Evolutionary conservation across 2,329 filamentous ascomycete species (phyloP), one percentile per base, ranked within the genome.

Genomic region (Chaetomiaceae sp.): DNA sequence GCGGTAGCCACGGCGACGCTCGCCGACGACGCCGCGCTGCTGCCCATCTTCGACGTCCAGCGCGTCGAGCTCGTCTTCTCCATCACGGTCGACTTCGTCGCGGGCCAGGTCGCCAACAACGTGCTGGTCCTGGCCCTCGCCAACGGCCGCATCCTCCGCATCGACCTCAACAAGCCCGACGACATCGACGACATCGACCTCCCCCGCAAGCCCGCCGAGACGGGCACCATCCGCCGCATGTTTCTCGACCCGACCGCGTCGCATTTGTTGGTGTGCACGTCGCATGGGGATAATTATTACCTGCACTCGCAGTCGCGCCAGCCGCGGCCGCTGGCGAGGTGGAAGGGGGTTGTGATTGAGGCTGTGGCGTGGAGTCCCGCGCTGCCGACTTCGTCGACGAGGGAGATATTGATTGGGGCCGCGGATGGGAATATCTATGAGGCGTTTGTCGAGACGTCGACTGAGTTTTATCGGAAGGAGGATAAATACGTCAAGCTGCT

Each of bases 141-240:
- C 5, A 96, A 92, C 54, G 90, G 91, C 47, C 87, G 92, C 63
- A 94, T 99, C 59, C 76, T 99, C 55, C 84, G 94, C 56, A 99
- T 99, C 69, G 94, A 97, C 69, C 76, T 97, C 47, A 91, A 96
- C 70, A 89, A 87, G 65, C 88, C 94, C 6, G 89, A 91, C 66
- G 94, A 99, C 70, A 96, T 99, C 65, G 94, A 99, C 73, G 89
- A 99, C 72, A 96, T 99, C 69, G 94, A 99, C 70, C 83, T 99
- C 7, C 94, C 94, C 34, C 96, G 95, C 75, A 94, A 92, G 65
- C 83, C 89, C 15, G 87, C 89, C 34, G 92, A 99, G 69, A 82
- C 94, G 55, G 94, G 94, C 61, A 82, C 96, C 48, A 97, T 99
- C 66, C 86, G 88, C 63, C 89, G 88, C 75, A 90, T 99, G 82